Base-by-base conservation (phyloP, 495 filamentous ascomycete genomes). In the Aspergillus baeticus region DNA sequence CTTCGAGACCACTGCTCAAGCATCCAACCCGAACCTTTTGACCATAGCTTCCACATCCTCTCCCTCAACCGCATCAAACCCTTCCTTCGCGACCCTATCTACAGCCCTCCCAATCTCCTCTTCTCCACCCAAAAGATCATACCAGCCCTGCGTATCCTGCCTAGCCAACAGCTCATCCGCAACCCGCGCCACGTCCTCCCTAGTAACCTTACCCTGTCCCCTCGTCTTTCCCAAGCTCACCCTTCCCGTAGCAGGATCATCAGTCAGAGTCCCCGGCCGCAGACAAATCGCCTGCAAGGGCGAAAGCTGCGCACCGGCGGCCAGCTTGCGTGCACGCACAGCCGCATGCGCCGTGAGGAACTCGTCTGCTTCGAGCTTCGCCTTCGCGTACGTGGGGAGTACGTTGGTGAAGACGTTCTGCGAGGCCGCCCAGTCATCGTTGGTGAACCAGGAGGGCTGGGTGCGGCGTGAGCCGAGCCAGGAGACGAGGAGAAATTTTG, bases 361-460 rank as follows among this genome's bases (percentile, higher is more conserved):
- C 69, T 90, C 84, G 66, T 96, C 90, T 1, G 88, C 88, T 11
- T 83, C 84, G 3, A 87, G 64, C 69, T 93, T 94, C 45, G 91
- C 90, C 49, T 86, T 75, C 62, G 82, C 85, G 68, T 94, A 94
- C 2, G 70, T 74, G 41, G 84, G 78, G 4, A 90, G 72, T 0
- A 79, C 64, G 21, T 78, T 79, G 10, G 71, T 68, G 63, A 84
- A 87, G 10, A 73, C 69, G 48, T 81, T 67, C 14, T 77, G 66
- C 0, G 80, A 70, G 4, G 67, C 63, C 1, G 69, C 69, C 81
- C 85, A 87, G 26, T 77, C 72, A 14, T 76, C 79, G 17, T 85
- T 81, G n/a, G 71, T 62, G 80, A 87, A 89, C 88, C 90, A 94
- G 18, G 73, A 57, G 0, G 91, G 84, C 26, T 78, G 74, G 7